Conservation (phyloP, 225 moss, liverwort and hornwort genomes). For the Climacium dendroides region DNA sequence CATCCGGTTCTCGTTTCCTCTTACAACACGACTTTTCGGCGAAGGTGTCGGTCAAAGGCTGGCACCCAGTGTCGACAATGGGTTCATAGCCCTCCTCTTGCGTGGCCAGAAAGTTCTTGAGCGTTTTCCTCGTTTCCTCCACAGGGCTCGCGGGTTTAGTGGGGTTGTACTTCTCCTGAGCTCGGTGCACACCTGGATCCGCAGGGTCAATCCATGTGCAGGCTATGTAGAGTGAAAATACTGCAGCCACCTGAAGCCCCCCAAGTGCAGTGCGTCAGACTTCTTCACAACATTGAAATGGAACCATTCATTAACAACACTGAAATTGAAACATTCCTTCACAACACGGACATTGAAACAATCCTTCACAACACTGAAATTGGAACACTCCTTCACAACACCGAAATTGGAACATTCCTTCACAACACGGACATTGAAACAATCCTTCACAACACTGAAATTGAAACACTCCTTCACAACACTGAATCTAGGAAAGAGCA, state of each 20-base stretch:
- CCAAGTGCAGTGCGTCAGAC: neutral
- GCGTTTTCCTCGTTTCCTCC: slow-evolving; percentile 18
- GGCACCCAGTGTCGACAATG: slow-evolving; percentile 43
- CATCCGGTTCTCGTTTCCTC: slow-evolving; percentile 45
- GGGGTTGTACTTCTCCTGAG: slow-evolving; percentile 14
- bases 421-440: neutral
- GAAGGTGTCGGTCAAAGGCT: slow-evolving; percentile 18
- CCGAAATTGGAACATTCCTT: neutral
- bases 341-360: neutral
- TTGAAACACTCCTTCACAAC: neutral
- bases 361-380: neutral
- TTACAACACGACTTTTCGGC: slow-evolving; percentile 36
- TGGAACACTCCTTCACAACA: neutral
- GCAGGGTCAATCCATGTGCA: slow-evolving; percentile 89
- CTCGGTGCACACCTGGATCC: slow-evolving; percentile 56
- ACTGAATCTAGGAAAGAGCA: neutral
- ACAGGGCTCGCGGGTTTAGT: neutral
- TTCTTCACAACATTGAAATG: neutral
- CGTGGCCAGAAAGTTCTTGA: slow-evolving; percentile 19
- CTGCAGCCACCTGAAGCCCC: slow-evolving; percentile 49
- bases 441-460: neutral
- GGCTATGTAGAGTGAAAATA: slow-evolving; percentile 58
- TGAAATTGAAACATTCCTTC: neutral
- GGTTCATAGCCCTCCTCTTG: slow-evolving; percentile 33
- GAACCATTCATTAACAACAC: neutral